Evolutionary conservation across 1,139 yeast genomes (phyloP), one percentile per base, ranked within the genome.

Genomic region (Kodamaea sp.): DNA sequence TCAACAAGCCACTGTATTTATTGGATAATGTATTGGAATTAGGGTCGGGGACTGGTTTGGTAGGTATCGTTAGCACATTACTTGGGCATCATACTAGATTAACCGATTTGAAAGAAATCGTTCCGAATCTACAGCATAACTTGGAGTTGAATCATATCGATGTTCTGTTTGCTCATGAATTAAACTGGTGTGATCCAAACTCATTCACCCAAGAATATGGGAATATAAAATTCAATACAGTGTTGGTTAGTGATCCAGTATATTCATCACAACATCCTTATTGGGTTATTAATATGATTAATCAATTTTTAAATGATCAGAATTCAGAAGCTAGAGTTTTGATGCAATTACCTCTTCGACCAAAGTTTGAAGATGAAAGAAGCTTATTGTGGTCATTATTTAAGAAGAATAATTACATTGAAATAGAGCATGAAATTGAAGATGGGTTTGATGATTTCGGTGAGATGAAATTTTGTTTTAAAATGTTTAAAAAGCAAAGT

Each of bases 21-120:
- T 30, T 43, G 33, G 67, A 67, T 7, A 72, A 78, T 0, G 73
- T 87, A 0, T 60, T 92, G 9, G 98, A 92, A 54, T 65, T 92
- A 22, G 98, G 98, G 0, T 73, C 97, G 0, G 98, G 98, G 0
- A 92, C 98, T 0, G 98, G 98, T 0, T 65, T 92, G 20, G 85
- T 84, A 1, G 97, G 97, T 0, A 82, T 92, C 32, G 67, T 79
- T 0, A 73, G 84, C 41, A 73, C 75, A 2, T 41, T 67, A 10
- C 57, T 74, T 29, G 86, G 80, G 2, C 71, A 63, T 47, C 54
- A 65, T 0, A 72, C 88, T 0, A 62, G 66, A 10, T 60, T 88
- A 28, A 89, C 98, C 0, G 98, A 92, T 58, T 63, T 92, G 36
- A 79, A 81, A 0, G 94, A 81, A 41, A 90, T 92, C 37, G 70